Evolutionary conservation across 345 rosid genomes (phyloP).

Genomic region (Brassica cretica): DNA sequence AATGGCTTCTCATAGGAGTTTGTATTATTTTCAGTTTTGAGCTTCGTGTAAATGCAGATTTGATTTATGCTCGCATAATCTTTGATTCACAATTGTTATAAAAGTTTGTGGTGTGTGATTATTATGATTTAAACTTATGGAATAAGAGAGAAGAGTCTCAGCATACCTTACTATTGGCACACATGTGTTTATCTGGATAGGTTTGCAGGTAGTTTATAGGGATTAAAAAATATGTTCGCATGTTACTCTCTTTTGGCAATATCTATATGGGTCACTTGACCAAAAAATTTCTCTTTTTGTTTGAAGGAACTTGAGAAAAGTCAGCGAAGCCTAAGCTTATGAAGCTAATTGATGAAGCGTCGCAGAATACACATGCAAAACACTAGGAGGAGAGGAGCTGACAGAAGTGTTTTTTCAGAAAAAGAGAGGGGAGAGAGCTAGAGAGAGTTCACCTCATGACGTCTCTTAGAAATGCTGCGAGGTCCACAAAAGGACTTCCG

Average conservation of each 20-base stretch:
- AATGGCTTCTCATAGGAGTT: neutral
- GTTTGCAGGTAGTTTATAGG: too few relatives aligned
- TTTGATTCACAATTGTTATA: too few relatives aligned
- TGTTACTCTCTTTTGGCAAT: too few relatives aligned
- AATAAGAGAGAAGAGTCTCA: too few relatives aligned
- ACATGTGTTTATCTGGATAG: too few relatives aligned
- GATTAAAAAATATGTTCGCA: too few relatives aligned
- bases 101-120: too few relatives aligned
- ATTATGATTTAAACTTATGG: too few relatives aligned
- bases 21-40: neutral
- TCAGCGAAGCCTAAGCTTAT: neutral
- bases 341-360: neutral
- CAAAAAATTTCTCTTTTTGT: neutral
- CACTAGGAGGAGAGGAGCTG: neutral
- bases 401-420: too few relatives aligned
- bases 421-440: too few relatives aligned
- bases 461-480: neutral
- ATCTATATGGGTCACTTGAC: neutral
- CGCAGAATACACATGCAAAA: neutral
- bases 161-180: too few relatives aligned
- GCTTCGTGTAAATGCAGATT: neutral
- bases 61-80: neutral
- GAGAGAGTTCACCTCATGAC: neutral
- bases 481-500: neutral
- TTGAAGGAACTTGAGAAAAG: neutral